Evolutionary conservation across 2,329 filamentous ascomycete genomes (phyloP).

Genomic region (Sodiomyces alkalinus): DNA sequence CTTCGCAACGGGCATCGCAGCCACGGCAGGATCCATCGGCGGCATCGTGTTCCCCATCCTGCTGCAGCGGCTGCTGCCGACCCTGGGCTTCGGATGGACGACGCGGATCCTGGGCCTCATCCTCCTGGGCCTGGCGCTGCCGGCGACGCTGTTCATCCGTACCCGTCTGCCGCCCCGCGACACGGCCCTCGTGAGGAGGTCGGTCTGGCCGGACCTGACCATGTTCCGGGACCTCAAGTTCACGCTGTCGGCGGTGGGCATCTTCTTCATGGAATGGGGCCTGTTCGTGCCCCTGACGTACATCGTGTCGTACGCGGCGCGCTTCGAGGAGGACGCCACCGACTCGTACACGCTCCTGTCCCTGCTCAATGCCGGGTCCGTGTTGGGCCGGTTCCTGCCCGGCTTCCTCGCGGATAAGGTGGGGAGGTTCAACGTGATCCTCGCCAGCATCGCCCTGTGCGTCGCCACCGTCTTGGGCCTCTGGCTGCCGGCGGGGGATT

Average conservation of each 20-base stretch:
- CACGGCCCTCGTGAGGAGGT: slow-evolving; percentile 23
- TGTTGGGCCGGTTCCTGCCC: slow-evolving; percentile 61
- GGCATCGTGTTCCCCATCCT: slow-evolving; percentile 47
- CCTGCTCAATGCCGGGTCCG: slow-evolving; percentile 64
- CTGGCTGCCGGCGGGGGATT: slow-evolving; percentile 51
- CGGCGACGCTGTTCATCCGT: slow-evolving; percentile 31
- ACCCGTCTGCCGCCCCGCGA: slow-evolving; percentile 37
- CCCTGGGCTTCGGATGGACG: slow-evolving; percentile 32
- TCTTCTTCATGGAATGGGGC: slow-evolving; percentile 58
- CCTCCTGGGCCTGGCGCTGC: slow-evolving; percentile 26
- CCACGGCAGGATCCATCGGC: slow-evolving; percentile 54
- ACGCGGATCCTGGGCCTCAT: slow-evolving; percentile 35
- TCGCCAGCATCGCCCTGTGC: slow-evolving; percentile 44
- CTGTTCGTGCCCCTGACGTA: slow-evolving; percentile 64
- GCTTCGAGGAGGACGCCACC: slow-evolving; percentile 39
- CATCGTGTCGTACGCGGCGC: slow-evolving; percentile 54
- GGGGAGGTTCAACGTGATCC: slow-evolving; percentile 70
- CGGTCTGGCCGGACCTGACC: slow-evolving; percentile 40
- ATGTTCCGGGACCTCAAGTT: slow-evolving; percentile 48
- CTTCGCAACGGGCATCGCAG: slow-evolving; percentile 68
- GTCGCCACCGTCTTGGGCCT: slow-evolving; percentile 44
- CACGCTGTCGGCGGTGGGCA: slow-evolving; percentile 41
- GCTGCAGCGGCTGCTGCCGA: slow-evolving; percentile 28
- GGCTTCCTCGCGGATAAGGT: slow-evolving; percentile 61
- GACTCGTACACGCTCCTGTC: slow-evolving; percentile 66